These are phyloP conservation scores for Salpingoeca rosetta DNA, from an alignment of 78 protist genomes.

Conservation along the genomic window DNA sequence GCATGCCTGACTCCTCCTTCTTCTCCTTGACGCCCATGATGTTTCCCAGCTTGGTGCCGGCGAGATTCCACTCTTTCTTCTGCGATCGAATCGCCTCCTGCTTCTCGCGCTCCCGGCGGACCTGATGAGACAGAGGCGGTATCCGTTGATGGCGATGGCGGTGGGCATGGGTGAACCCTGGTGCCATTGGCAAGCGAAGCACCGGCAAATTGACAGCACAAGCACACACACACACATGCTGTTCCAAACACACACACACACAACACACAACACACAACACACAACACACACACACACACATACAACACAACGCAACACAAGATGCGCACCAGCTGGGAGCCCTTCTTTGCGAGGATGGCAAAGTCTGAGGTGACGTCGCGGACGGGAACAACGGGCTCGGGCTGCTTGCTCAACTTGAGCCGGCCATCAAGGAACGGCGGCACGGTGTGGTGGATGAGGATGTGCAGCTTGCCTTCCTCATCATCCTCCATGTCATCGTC, in stretches of 20 bases:
- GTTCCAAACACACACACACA: too few species aligned
- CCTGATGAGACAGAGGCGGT: too few species aligned
- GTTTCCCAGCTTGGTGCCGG: conserved; percentile 55
- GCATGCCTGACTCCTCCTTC: too few species aligned
- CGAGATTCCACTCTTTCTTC: conserved; percentile 41
- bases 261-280: too few species aligned
- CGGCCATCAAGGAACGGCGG: conserved; percentile 93
- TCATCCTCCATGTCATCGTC: conserved; percentile 59
- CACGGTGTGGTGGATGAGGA: conserved; percentile 63
- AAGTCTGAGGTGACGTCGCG: conserved; percentile 84
- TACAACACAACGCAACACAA: too few species aligned
- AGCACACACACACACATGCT: too few species aligned
- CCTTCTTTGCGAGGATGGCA: conserved; percentile 70
- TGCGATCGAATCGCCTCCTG: conserved; percentile 14
- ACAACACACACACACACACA: too few species aligned
- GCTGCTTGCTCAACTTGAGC: conserved; percentile 42
- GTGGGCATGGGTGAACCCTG: too few species aligned
- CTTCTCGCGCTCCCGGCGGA: conserved; percentile 15
- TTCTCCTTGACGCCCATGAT: conserved; percentile 52
- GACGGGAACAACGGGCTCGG: conserved; percentile 66
- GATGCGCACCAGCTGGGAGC: conserved; percentile 31
- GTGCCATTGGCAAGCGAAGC: too few species aligned
- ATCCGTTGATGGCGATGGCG: too few species aligned
- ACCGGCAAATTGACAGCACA: too few species aligned
- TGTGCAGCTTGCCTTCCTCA: conserved; percentile 29